phyloP scores from a whole-genome alignment of 1,139 yeast genomes.

The Spathaspora sp. region DNA sequence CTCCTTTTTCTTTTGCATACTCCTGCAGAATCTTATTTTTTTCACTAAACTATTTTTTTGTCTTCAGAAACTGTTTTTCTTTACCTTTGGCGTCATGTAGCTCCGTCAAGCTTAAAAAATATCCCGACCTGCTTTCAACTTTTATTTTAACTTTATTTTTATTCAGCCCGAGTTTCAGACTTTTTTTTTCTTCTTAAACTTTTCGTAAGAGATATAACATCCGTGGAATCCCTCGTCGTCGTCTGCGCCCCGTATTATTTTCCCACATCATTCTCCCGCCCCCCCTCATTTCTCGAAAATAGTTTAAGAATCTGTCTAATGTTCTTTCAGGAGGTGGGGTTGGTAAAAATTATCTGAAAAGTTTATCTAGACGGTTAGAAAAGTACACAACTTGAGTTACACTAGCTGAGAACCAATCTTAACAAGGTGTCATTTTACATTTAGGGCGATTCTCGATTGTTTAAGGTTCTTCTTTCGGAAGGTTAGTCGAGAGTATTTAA shows the following conservation, averaged over 20 bases:
- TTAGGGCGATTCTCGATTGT: neutral
- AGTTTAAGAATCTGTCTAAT: no score
- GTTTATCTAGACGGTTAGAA: no score
- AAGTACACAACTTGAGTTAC: no score
- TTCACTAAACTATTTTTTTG: neutral
- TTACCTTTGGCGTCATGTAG: neutral
- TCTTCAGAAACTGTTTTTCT: neutral
- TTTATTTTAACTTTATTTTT: neutral
- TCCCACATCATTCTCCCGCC: neutral
- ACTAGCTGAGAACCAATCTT: no score
- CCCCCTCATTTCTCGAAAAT: no score
- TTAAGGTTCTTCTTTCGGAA: neutral
- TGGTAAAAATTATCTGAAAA: no score
- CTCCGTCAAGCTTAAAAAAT: constrained; percentile 1
- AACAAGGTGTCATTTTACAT: no score
- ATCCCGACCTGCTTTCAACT: neutral
- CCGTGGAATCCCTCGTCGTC: neutral
- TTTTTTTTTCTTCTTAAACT: neutral
- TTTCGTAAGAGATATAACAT: neutral
- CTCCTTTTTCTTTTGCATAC: neutral
- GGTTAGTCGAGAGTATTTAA: neutral
- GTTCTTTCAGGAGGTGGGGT: no score
- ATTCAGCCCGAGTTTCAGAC: neutral
- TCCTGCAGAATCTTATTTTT: neutral
- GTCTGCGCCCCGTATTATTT: neutral